phyloP scores from a whole-genome alignment of 345 rosid species.

The Aquilaria sinensis region DNA sequence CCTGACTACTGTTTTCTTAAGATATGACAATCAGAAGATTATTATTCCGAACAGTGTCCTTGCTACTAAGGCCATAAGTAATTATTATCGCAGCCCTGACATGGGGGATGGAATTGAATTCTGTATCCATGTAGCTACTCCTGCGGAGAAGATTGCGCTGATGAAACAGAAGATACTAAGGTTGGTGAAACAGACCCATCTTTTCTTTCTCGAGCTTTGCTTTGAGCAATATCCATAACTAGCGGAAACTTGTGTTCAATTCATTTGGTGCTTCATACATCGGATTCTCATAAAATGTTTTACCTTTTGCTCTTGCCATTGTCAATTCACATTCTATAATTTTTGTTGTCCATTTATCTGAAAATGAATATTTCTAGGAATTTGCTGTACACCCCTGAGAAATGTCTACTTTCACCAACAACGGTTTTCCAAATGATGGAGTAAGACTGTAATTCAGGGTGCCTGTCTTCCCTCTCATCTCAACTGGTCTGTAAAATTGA shows the following conservation, averaged over 20 bases:
- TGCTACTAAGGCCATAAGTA: slow-evolving; percentile 54
- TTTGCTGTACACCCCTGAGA: too few relatives aligned
- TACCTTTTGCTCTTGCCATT: not conserved
- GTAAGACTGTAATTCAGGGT: too few relatives aligned
- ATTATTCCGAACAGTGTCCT: slow-evolving; percentile 56
- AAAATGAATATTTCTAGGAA: too few relatives aligned
- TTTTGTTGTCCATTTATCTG: too few relatives aligned
- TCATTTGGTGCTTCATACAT: not conserved
- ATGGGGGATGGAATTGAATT: slow-evolving; percentile 77
- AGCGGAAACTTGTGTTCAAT: not conserved
- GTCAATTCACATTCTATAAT: too few relatives aligned
- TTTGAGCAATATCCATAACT: not conserved
- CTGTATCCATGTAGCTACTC: slow-evolving; percentile 57
- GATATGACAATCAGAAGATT: slow-evolving; percentile 67
- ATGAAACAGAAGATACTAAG: slow-evolving; percentile 60
- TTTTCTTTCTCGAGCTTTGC: not conserved
- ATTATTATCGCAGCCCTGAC: slow-evolving; percentile 83
- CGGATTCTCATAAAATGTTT: too few relatives aligned
- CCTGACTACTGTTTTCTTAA: slow-evolving; percentile 63
- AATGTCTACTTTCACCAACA: too few relatives aligned
- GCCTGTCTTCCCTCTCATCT: too few relatives aligned
- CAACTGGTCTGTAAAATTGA: too few relatives aligned
- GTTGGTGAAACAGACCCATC: slow-evolving; percentile 9
- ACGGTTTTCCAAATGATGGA: too few relatives aligned
- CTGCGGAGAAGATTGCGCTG: slow-evolving; percentile 34